These are phyloP conservation scores for Sclerotinia nivalis DNA, from an alignment of 2,329 filamentous ascomycete genomes.

Conservation along the genomic window DNA sequence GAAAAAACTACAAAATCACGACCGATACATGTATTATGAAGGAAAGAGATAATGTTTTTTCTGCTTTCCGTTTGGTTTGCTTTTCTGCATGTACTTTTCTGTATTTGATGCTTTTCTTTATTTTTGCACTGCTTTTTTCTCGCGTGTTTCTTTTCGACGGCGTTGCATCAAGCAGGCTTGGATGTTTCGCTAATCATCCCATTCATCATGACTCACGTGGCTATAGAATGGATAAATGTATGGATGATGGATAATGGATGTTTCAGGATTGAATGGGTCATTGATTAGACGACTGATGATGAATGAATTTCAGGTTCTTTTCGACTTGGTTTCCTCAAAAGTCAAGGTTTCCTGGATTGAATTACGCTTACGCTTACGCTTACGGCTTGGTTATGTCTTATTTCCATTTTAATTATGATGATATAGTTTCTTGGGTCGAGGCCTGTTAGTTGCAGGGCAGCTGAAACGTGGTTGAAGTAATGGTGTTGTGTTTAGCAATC, in stretches of 20 bases:
- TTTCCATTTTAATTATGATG: slow-evolving; percentile 1
- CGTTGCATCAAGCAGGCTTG: slow-evolving; percentile 15
- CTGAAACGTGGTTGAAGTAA: not conserved
- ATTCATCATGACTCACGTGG: not conserved
- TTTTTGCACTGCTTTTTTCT: not conserved
- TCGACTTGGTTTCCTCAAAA: not conserved
- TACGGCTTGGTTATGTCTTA: not conserved
- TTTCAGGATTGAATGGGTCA: not conserved
- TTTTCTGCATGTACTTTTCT: slow-evolving; percentile 12
- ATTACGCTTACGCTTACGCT: not conserved
- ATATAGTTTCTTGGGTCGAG: not conserved
- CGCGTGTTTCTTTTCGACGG: not conserved
- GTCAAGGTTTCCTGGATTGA: not conserved
- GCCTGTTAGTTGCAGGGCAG: not conserved
- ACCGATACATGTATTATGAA: slow-evolving; percentile 17
- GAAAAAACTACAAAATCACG: not conserved
- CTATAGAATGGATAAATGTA: not conserved
- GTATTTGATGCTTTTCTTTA: not conserved
- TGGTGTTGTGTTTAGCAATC: not conserved
- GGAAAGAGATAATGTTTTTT: not conserved
- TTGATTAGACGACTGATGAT: slow-evolving; percentile 10
- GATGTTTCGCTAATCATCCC: not conserved
- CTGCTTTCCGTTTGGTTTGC: not conserved
- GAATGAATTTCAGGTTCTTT: not conserved
- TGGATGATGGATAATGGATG: slow-evolving; percentile 15